phyloP scores from a whole-genome alignment of 768 basidiomycete genomes.

The Mycena capillaripes region DNA sequence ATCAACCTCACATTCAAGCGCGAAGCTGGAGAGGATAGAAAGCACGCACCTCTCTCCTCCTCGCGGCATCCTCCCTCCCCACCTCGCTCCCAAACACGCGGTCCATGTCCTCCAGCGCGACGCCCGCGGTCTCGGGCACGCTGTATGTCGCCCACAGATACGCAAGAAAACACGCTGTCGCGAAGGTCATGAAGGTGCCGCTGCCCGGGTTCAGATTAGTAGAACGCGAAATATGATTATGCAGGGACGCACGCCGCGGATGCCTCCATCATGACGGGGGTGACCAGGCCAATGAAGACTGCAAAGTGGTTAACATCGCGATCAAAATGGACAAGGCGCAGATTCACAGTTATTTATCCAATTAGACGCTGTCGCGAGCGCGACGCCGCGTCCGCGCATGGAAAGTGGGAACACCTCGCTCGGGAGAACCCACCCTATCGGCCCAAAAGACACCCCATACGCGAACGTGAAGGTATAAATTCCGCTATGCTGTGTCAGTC shows the following conservation, averaged over 20 bases:
- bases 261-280: conserved; percentile 72
- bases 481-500: conserved; percentile 63
- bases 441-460: conserved; percentile 84
- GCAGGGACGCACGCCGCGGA: conserved; percentile 67
- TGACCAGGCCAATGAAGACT: conserved; percentile 85
- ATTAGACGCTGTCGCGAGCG: conserved; percentile 87
- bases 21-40: too few species aligned
- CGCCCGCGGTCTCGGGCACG: conserved; percentile 84
- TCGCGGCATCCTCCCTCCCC: conserved; percentile 64
- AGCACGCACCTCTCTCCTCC: conserved; percentile 66
- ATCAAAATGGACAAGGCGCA: not conserved
- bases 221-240: not conserved
- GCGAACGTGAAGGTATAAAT: conserved; percentile 84
- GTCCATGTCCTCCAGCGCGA: conserved; percentile 85
- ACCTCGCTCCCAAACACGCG: conserved; percentile 72
- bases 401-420: conserved; percentile 88
- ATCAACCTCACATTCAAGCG: not conserved
- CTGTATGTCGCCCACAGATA: conserved; percentile 79
- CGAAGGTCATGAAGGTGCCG: conserved; percentile 78
- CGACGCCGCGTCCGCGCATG: conserved; percentile 85
- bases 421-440: conserved; percentile 88
- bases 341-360: conserved; percentile 85
- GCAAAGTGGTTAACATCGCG: not conserved
- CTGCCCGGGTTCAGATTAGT: conserved; percentile 48
- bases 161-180: conserved; percentile 72